Evolutionary conservation across 257 asterid species (phyloP).

Genomic region (Solanum tacnaense): DNA sequence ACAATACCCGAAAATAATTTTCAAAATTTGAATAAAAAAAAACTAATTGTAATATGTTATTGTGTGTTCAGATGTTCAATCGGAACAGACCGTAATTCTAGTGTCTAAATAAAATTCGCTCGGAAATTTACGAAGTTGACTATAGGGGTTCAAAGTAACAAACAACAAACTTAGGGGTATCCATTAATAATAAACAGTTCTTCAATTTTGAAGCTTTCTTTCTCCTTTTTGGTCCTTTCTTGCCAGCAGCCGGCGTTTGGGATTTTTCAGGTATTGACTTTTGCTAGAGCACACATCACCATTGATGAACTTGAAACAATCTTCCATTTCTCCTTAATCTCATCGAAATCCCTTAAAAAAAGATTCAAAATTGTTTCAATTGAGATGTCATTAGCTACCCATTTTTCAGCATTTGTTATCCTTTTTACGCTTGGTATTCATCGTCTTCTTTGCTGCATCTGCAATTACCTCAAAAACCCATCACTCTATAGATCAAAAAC

Average conservation of each 20-base stretch:
- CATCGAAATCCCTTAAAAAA: not conserved
- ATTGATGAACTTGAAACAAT: not conserved
- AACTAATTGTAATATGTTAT: not conserved
- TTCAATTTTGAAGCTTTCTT: not conserved
- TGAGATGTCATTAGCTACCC: constrained; percentile 49
- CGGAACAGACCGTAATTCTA: rapidly evolving
- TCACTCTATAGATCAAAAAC: constrained; percentile 50
- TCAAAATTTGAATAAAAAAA: not conserved
- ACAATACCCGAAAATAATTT: not conserved
- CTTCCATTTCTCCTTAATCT: not conserved
- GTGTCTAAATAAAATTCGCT: not conserved
- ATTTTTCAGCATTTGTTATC: constrained; percentile 59
- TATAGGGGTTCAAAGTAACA: not conserved
- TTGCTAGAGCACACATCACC: not conserved
- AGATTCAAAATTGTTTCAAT: not conserved
- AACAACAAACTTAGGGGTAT: not conserved
- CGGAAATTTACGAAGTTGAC: not conserved
- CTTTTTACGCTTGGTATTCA: constrained; percentile 57
- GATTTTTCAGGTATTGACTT: not conserved
- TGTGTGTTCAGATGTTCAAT: not conserved
- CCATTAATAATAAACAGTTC: not conserved
- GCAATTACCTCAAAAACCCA: constrained; percentile 60
- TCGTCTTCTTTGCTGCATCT: constrained; percentile 46
- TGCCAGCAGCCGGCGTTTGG: not conserved
- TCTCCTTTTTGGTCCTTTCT: not conserved